These are phyloP conservation scores for Rubus parviflorus DNA, from an alignment of 306 rosid species.

Conservation along the genomic window DNA sequence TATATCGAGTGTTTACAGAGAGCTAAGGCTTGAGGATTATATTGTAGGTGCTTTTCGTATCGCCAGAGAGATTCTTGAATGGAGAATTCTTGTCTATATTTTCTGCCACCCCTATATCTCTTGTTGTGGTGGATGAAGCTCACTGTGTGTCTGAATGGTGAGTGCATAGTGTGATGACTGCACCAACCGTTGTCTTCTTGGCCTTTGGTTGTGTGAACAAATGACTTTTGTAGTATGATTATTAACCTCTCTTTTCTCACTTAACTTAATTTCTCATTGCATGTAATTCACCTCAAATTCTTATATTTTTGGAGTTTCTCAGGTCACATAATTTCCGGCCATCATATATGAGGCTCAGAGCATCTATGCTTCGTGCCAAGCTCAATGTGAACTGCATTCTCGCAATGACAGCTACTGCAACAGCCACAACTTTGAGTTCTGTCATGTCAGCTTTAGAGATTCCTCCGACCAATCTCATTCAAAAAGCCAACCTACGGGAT, in stretches of 20 bases:
- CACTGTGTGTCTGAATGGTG: slow-evolving; percentile 95
- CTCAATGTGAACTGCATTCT: slow-evolving; percentile 72
- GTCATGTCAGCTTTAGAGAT: slow-evolving; percentile 83
- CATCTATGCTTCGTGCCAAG: slow-evolving; percentile 63
- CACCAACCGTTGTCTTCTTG: slow-evolving; percentile 4
- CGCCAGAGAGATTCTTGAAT: slow-evolving; percentile 92
- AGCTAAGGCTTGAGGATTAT: slow-evolving; percentile 20
- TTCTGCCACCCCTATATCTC: slow-evolving; percentile 52
- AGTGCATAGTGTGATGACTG: slow-evolving; percentile 32
- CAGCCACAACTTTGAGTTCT: slow-evolving; percentile 70
- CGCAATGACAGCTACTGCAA: slow-evolving; percentile 98
- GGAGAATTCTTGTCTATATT: slow-evolving; percentile 66
- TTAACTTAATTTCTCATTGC: slow-evolving; percentile 21
- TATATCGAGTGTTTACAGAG: neutral
- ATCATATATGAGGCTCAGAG: slow-evolving; percentile 88
- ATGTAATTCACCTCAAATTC: neutral
- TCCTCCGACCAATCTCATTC: slow-evolving; percentile 64
- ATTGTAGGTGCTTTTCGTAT: slow-evolving; percentile 81
- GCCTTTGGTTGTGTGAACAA: slow-evolving; percentile 10
- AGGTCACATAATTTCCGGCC: slow-evolving; percentile 98
- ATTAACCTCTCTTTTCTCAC: slow-evolving; percentile 11
- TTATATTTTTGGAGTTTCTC: slow-evolving; percentile 22
- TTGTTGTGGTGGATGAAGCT: slow-evolving; percentile 92
- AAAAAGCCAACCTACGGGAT: slow-evolving; percentile 56
- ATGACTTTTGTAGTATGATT: slow-evolving; percentile 18